phyloP scores from a whole-genome alignment of 2,329 filamentous ascomycete genomes.

The Colletotrichum spinosum region DNA sequence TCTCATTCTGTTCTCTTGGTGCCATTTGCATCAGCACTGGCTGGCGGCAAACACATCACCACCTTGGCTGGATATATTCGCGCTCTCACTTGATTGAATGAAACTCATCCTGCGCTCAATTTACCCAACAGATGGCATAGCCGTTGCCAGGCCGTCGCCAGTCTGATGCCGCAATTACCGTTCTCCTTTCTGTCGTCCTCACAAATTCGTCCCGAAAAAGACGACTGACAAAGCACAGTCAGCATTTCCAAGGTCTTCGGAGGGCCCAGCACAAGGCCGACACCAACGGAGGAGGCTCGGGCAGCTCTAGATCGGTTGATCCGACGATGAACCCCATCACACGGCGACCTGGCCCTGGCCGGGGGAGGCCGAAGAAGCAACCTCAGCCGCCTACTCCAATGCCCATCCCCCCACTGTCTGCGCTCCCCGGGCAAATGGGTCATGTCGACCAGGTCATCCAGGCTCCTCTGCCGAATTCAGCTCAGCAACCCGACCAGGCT shows the following conservation, averaged over 20 bases:
- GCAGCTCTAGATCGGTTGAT: slow-evolving; percentile 56
- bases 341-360: slow-evolving; percentile 68
- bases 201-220: not conserved
- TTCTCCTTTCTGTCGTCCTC: not conserved
- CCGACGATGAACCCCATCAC: slow-evolving; percentile 69
- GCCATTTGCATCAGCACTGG: too few species aligned
- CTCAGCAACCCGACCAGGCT: slow-evolving; percentile 20
- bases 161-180: not conserved
- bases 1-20: too few species aligned
- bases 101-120: too few species aligned
- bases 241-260: slow-evolving; percentile 71
- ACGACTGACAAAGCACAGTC: slow-evolving; percentile 52
- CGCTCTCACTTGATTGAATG: too few species aligned
- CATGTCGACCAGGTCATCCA: slow-evolving; percentile 2
- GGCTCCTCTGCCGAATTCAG: slow-evolving; percentile 6
- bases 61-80: too few species aligned
- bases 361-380: slow-evolving; percentile 64
- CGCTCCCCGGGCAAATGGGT: not conserved
- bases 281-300: slow-evolving; percentile 47
- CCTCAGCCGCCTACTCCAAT: slow-evolving; percentile 41
- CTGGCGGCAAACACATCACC: too few species aligned
- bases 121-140: too few species aligned
- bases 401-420: slow-evolving; percentile 25
- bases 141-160: too few species aligned
- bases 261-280: slow-evolving; percentile 67